Conservation (phyloP, 179 eudicot genomes). For the Sideroxylon spinosum region DNA sequence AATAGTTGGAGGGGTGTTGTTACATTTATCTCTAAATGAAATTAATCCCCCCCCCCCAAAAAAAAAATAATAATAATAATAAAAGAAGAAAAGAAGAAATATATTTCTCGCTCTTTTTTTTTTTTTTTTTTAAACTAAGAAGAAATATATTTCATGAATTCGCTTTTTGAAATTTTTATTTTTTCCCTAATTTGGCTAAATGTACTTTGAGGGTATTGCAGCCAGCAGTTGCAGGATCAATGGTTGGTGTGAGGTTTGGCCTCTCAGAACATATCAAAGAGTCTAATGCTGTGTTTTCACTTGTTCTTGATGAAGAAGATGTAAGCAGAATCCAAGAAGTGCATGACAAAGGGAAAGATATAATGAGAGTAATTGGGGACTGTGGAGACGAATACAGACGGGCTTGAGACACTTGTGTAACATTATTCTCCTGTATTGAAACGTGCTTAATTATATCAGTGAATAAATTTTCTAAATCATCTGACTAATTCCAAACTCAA, state of each 20-base stretch:
- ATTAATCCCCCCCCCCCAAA: too few relatives aligned
- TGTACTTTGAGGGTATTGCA: slow-evolving; percentile 28
- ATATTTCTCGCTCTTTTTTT: too few relatives aligned
- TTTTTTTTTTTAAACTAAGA: too few relatives aligned
- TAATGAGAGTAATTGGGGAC: slow-evolving; percentile 76
- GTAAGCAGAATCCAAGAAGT: slow-evolving; percentile 57
- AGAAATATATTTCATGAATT: too few relatives aligned
- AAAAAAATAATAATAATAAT: too few relatives aligned
- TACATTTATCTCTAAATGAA: too few relatives aligned
- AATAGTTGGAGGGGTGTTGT: too few relatives aligned
- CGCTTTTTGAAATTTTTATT: background rate
- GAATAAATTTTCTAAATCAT: too few relatives aligned
- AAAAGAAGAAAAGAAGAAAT: too few relatives aligned
- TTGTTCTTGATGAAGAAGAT: slow-evolving; percentile 78
- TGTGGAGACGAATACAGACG: slow-evolving; percentile 96
- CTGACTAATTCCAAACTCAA: too few relatives aligned
- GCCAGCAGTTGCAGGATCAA: slow-evolving; percentile 92
- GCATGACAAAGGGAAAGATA: slow-evolving; percentile 65
- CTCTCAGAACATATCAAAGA: slow-evolving; percentile 77
- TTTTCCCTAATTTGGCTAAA: background rate
- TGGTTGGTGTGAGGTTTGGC: slow-evolving; percentile 93
- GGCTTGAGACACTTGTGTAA: slow-evolving; percentile 13
- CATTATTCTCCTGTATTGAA: background rate
- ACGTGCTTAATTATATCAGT: too few relatives aligned
- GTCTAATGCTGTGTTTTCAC: slow-evolving; percentile 61